Evolutionary conservation across 306 rosid genomes (phyloP), one percentile per base, ranked within the genome.

Genomic region (Vachellia collinsii): DNA sequence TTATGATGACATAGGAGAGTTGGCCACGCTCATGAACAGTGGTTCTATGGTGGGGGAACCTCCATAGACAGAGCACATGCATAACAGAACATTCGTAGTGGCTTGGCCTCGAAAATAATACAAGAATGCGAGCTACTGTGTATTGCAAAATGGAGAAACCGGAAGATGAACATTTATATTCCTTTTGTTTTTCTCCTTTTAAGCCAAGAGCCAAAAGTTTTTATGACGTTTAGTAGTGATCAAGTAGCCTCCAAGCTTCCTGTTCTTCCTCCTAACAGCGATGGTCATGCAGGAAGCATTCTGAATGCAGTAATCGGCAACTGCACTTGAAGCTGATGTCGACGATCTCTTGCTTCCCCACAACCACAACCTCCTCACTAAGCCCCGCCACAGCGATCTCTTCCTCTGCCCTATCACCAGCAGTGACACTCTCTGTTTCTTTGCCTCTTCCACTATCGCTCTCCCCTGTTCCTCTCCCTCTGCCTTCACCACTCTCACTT

Each of bases 191-290:
- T 29, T 29, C 34, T 2, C 34, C 34, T 29, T 29, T 29, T 29
- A 56, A 11, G 99, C 99, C 77, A 95, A 87, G 85, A 93, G 99
- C 99, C 99, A 95, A 72, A 93, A 95, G 0, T 90, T 89, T 72
- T 92, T 95, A 75, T 95, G 97, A 59, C 91, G 91, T 85, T 90
- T 93, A 71, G 99, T 96, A 41, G 97, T 93, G 83, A 96, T 96
- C 88, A 90, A 85, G 83, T 90, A 93, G 7, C 99, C 99, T 50
- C 98, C 98, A 70, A 83, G 84, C 75, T 87, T 86, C 74, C 75
- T 89, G 85, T 88, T 85, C 91, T 95, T 95, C 81, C 88, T 89
- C 70, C 97, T 89, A 56, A 95, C 94, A 3, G 97, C 99, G 85
- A 91, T 87, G 11, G 98, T 85, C 92, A 93, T 89, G 86, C 98